phyloP scores from a whole-genome alignment of 495 filamentous ascomycete genomes.

The Neurospora sp. region DNA sequence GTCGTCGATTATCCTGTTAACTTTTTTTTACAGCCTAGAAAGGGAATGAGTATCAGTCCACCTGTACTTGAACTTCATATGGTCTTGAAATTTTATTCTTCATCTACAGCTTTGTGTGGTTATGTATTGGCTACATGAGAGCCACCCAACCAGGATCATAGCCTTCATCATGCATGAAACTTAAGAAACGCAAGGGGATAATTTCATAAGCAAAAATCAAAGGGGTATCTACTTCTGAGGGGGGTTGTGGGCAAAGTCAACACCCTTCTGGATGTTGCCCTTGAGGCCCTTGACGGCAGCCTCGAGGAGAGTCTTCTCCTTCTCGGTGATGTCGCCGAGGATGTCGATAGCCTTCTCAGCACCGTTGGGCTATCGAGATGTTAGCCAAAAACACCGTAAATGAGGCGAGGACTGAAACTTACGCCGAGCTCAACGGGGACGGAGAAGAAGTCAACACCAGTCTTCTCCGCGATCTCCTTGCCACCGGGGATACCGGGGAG shows the following conservation, averaged over 20 bases:
- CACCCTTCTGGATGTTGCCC: constrained; percentile 88
- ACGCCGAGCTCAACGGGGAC: constrained; percentile 90
- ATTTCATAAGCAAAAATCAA: not conserved
- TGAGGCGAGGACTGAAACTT: constrained; percentile 30
- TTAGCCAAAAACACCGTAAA: constrained; percentile 2
- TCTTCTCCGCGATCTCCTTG: constrained; percentile 68
- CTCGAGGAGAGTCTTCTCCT: constrained; percentile 81
- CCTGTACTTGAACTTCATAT: constrained; percentile 2
- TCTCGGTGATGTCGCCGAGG: constrained; percentile 57
- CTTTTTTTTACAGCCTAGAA: constrained; percentile 13
- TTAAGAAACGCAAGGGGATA: not conserved
- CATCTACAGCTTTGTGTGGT: constrained; percentile 18
- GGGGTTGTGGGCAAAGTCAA: constrained; percentile 78
- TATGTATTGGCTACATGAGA: constrained; percentile 1
- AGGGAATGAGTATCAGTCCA: constrained; percentile 13
- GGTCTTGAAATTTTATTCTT: constrained; percentile 14
- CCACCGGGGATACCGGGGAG: constrained; percentile 83
- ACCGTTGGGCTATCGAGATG: constrained; percentile 56
- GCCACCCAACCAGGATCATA: constrained; percentile 2
- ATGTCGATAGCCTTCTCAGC: constrained; percentile 74
- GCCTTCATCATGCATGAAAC: not conserved
- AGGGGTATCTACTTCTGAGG: constrained; percentile 30
- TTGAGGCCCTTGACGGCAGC: constrained; percentile 63
- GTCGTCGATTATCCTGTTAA: not conserved
- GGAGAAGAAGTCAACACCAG: constrained; percentile 89